Base-by-base conservation (phyloP, 2,329 filamentous ascomycete species). In the Scytalidium lignicola region DNA sequence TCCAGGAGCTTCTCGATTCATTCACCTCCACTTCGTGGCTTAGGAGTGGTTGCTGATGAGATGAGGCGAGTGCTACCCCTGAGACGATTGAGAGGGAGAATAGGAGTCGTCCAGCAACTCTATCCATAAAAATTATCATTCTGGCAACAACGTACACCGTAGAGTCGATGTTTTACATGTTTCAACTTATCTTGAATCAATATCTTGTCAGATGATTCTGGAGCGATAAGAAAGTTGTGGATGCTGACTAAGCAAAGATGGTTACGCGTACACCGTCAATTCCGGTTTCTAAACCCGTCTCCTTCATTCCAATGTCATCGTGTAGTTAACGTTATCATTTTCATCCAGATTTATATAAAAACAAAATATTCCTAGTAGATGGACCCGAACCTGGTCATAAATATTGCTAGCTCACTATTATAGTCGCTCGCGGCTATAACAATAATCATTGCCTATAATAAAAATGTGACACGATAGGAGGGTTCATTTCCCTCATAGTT, bases 1-100 rank as follows among this genome's bases (percentile, higher is more conserved):
- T 59, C 59, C 65, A 64, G 15, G 28, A n/a, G 46, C 45, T 50
- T 7, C 26, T 26, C 21, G 4, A 22, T 12, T 26, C n/a, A 3
- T 2, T 43, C 41, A 28, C 19, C 23, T 23, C 26, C 4, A 37
- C 20, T 3, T 28, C 20, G 41, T 13, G 41, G 21, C 21, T 26
- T 18, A 43, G 21, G 17, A 43, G 41, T 4, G 41, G 41, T n/a
- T 28, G 41, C 20, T 37, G 32, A 4, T 22, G 41, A 18, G n/a
- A n/a, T 5, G 41, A 43, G 20, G 41, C 41, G 6, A 37, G 15
- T 17, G 32, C 15, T 37, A 17, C 12, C 32, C 32, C 15, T 8
- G n/a, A 17, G 7, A 37, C 15, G 7, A 17, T 17, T 37, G n/a
- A 37, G 32, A 37, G 32, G 32, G 15, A 37, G 32, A 37, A 28